These are phyloP conservation scores for Acorus calamus DNA, from an alignment of 106 monocot species.

Conservation along the genomic window DNA sequence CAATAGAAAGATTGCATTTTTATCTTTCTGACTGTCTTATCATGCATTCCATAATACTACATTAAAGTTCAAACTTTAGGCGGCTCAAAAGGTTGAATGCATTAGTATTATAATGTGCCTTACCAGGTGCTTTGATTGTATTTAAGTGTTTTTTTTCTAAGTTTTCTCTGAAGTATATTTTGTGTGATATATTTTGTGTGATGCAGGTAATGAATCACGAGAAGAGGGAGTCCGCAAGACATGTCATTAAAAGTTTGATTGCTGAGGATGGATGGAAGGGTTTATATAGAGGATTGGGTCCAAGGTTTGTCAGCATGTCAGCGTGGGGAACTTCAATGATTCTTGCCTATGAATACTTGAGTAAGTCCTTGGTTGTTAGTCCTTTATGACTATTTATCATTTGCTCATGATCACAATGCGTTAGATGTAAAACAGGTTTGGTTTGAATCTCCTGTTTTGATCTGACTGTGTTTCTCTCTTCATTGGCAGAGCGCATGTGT, in stretches of 20 bases:
- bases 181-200: background rate
- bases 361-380: constrained; percentile 28
- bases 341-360: constrained; percentile 73
- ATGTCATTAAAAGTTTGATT: constrained; percentile 58
- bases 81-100: too few relatives aligned
- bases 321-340: constrained; percentile 88
- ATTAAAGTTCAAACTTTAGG: too few relatives aligned
- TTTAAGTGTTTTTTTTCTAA: background rate
- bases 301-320: constrained; percentile 78
- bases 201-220: constrained; percentile 46
- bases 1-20: too few relatives aligned
- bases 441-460: too few relatives aligned
- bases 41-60: too few relatives aligned
- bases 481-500: constrained; percentile 25
- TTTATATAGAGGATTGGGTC: constrained; percentile 73
- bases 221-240: constrained; percentile 32
- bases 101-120: too few relatives aligned
- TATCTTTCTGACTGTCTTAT: too few relatives aligned
- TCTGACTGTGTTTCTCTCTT: background rate
- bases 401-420: background rate
- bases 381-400: background rate
- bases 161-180: background rate
- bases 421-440: too few relatives aligned
- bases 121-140: background rate
- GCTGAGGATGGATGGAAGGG: constrained; percentile 87